Evolutionary conservation across 2,329 filamentous ascomycete genomes (phyloP), one percentile per base, ranked within the genome.

Genomic region (Fusarium sp.): DNA sequence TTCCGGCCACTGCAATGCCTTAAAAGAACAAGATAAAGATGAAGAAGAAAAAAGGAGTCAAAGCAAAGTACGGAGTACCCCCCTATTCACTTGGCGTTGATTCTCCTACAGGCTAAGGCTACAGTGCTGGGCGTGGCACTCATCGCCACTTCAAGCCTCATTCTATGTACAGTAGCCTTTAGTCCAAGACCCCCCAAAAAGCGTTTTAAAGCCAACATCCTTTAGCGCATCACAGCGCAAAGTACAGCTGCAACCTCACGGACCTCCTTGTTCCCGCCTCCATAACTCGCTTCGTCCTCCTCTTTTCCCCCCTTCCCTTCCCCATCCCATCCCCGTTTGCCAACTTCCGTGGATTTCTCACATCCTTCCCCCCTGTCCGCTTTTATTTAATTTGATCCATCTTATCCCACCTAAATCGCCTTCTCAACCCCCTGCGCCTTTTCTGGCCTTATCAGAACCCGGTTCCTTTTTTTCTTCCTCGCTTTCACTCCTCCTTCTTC

Each of bases 351-450:
- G 9, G 17, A 17, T 10, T 35, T 39, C 35, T 47, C 41, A 25
- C 33, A 7, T 55, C 53, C 40, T 32, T 30, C 37, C 39, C 55
- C 53, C 47, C 57, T 66, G 56, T 61, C 61, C 56, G 53, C 61
- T 58, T 64, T 64, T 64, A 62, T 70, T 67, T 65, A 60, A 68
- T 68, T 64, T 67, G 53, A 62, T 67, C 48, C 59, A 62, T 67
- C 53, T 56, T 50, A 61, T 67, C 53, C 59, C 52, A 61, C 50
- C 56, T 58, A 25, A 51, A 41, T 20, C 40, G 33, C n/a, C 46
- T 40, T 40, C 32, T 45, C 39, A 19, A 27, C 44, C 59, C 60
- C 59, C 52, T 64, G 59, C 30, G 37, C 41, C 23, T 58, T 55
- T 49, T 70, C 57, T 44, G 58, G 45, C 58, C 64, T 61, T 68